A percentile compares a stretch with the other conserved stretches of the same genome.
Evolutionary conservation across 352 stramenopile species (phyloP).

Genomic region (Phytophthora citricola): DNA sequence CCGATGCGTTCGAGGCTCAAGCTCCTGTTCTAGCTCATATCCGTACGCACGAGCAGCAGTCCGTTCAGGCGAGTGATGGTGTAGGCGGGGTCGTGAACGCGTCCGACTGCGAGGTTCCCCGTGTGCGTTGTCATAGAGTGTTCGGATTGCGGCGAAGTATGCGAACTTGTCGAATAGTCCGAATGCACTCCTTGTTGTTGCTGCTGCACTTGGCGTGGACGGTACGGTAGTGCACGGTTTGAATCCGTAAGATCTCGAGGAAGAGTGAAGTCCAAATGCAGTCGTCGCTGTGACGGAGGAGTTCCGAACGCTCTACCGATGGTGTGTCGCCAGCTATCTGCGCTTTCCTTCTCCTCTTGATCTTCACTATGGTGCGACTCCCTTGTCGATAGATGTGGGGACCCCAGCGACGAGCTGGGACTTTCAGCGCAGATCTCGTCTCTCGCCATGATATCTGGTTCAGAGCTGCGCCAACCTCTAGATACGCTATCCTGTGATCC

Average conservation of each 20-base stretch:
- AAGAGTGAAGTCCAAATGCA: slow-evolving; percentile 52
- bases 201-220: slow-evolving; percentile 13
- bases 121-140: slow-evolving; percentile 20
- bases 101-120: slow-evolving; percentile 22
- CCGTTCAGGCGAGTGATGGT: slow-evolving; percentile 34
- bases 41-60: slow-evolving; percentile 34
- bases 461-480: slow-evolving; percentile 11
- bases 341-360: slow-evolving; percentile 36
- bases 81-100: slow-evolving; percentile 25
- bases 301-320: slow-evolving; percentile 14
- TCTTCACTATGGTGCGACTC: slow-evolving; percentile 17
- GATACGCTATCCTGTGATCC: slow-evolving; percentile 9
- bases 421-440: slow-evolving; percentile 72
- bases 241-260: slow-evolving; percentile 13
- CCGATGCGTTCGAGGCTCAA: slow-evolving; percentile 31
- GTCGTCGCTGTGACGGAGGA: slow-evolving; percentile 24
- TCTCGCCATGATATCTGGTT: slow-evolving; percentile 5
- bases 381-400: slow-evolving; percentile 12
- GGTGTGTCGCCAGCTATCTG: slow-evolving; percentile 15
- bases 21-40: slow-evolving; percentile 40
- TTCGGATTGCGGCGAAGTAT: slow-evolving; percentile 23
- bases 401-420: slow-evolving; percentile 41
- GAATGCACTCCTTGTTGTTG: slow-evolving; percentile 12
- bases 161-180: slow-evolving; percentile 17
- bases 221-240: slow-evolving; percentile 19